Conservation (phyloP, 441 rosid species). For the Eruca vesicaria region DNA sequence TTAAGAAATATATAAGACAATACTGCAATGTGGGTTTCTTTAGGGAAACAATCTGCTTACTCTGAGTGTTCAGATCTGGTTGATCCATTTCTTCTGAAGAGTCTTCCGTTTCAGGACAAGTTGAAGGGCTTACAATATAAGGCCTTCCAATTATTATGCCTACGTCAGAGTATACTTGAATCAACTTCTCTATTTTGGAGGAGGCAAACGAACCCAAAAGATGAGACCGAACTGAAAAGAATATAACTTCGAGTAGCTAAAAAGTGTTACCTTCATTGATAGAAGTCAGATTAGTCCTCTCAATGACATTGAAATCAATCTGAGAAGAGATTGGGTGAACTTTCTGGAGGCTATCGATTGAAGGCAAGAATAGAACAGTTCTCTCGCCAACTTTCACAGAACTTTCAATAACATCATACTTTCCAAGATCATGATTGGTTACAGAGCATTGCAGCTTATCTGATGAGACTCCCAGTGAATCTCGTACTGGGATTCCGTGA, state of each 20-base stretch:
- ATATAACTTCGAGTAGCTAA: background rate
- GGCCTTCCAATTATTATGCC: slow-evolving; percentile 71
- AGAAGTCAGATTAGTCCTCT: slow-evolving; percentile 66
- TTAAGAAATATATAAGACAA: slow-evolving; percentile 22
- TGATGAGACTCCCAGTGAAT: slow-evolving; percentile 30
- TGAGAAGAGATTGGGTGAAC: slow-evolving; percentile 52
- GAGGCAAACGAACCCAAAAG: background rate
- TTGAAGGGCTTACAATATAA: slow-evolving; percentile 65
- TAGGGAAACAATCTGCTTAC: slow-evolving; percentile 44
- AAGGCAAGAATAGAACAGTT: slow-evolving; percentile 59
- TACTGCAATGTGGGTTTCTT: slow-evolving; percentile 7
- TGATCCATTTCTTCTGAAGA: slow-evolving; percentile 59
- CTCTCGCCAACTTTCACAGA: slow-evolving; percentile 70
- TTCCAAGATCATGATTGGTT: slow-evolving; percentile 48
- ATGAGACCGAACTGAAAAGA: background rate
- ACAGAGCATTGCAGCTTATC: slow-evolving; percentile 53
- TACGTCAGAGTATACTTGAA: slow-evolving; percentile 31
- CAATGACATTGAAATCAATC: slow-evolving; percentile 58
- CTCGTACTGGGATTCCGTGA: slow-evolving; percentile 55
- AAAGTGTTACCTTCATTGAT: slow-evolving; percentile 68
- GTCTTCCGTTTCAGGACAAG: slow-evolving; percentile 57
- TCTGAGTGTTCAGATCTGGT: slow-evolving; percentile 66
- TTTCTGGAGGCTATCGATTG: slow-evolving; percentile 44
- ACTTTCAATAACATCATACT: slow-evolving; percentile 50
- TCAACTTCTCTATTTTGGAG: slow-evolving; percentile 16